Evolutionary conservation across 345 rosid genomes (phyloP).

Genomic region (Heritiera littoralis): DNA sequence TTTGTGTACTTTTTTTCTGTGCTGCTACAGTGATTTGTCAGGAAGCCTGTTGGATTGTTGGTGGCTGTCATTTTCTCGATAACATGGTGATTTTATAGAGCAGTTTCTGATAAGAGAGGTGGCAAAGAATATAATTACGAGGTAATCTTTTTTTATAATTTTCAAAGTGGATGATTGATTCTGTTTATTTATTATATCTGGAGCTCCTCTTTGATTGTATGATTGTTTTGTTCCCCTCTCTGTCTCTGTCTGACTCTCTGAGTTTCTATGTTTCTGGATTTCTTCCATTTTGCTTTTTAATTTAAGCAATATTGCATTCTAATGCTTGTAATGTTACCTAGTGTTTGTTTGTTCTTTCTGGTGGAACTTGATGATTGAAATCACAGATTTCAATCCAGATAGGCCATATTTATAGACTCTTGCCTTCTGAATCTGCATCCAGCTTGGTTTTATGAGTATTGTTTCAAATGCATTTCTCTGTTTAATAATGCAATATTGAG

Average conservation of each 20-base stretch:
- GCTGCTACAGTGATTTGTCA: conserved; percentile 20
- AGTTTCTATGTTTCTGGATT: not conserved
- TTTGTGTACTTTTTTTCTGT: conserved; percentile 8
- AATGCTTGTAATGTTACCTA: not conserved
- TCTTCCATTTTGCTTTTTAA: not conserved
- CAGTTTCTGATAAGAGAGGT: conserved; percentile 16
- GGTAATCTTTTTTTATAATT: conserved; percentile 20
- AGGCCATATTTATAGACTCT: not conserved
- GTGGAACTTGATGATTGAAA: not conserved
- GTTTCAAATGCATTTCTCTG: not conserved
- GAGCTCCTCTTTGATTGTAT: not conserved
- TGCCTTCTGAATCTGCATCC: not conserved
- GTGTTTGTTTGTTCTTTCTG: not conserved
- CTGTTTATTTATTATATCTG: conserved; percentile 12
- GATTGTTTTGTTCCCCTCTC: not conserved
- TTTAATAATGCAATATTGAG: not conserved
- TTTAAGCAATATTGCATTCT: not conserved
- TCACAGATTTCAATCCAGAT: not conserved
- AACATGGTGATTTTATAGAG: conserved; percentile 26
- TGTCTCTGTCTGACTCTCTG: not conserved
- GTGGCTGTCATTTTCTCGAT: conserved; percentile 20
- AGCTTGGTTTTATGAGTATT: not conserved
- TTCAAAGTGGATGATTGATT: conserved; percentile 13
- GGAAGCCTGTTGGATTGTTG: conserved; percentile 16
- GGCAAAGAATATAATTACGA: conserved; percentile 28